phyloP scores from a whole-genome alignment of 1,284 basidiomycete species.

The Cryptococcus sp. region DNA sequence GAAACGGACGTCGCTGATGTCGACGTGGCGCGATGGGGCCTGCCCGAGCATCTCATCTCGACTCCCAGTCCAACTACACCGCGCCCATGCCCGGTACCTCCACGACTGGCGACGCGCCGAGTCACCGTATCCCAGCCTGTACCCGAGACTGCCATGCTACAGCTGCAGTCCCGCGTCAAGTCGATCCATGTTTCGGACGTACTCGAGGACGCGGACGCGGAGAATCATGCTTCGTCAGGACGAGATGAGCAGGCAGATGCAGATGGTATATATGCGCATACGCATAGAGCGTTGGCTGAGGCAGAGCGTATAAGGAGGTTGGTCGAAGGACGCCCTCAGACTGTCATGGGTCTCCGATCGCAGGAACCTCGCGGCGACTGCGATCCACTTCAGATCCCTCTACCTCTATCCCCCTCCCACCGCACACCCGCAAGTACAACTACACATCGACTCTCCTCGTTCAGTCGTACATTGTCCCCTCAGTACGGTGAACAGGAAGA shows the following conservation, averaged over 20 bases:
- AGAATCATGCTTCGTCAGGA: not conserved
- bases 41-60: constrained; percentile 28
- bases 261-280: not conserved
- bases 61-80: not conserved
- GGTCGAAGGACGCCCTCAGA: constrained; percentile 11
- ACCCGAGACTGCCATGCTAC: constrained; percentile 16
- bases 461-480: not conserved
- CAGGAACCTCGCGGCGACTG: not conserved
- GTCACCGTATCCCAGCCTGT: constrained; percentile 12
- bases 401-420: constrained; percentile 3
- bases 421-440: not conserved
- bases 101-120: constrained; percentile 2
- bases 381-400: too few relatives aligned
- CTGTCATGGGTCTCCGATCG: constrained; percentile 16
- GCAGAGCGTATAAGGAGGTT: constrained; percentile 13
- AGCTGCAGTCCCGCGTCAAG: constrained; percentile 11
- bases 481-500: constrained; percentile 15
- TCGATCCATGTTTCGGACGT: constrained; percentile 28
- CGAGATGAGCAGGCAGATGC: not conserved
- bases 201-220: constrained; percentile 3
- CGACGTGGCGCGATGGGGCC: constrained; percentile 28
- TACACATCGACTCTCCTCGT: not conserved
- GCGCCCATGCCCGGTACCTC: not conserved
- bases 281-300: constrained; percentile 10
- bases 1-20: constrained; percentile 13